A percentile compares a stretch with the other conserved stretches of the same genome.
Evolutionary conservation across 768 basidiomycete genomes (phyloP).

Genomic region (Dioszegia crocea): DNA sequence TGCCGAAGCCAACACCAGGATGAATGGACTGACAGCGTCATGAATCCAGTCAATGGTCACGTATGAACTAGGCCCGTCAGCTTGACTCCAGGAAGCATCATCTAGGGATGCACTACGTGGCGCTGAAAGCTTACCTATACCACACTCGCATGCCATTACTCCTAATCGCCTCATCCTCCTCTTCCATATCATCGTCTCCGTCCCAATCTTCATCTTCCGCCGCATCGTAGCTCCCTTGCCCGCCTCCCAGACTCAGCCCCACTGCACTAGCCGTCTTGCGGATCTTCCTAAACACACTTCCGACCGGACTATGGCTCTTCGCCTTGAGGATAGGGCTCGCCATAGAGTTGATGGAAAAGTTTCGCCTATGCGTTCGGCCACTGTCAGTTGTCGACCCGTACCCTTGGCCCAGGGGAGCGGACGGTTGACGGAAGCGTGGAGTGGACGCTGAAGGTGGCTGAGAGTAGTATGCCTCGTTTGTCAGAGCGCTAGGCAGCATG

Average conservation of each 20-base stretch:
- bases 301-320: conserved; percentile 18
- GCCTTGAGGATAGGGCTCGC: background rate
- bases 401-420: background rate
- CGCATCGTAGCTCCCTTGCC: conserved; percentile 24
- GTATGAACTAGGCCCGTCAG: conserved; percentile 54
- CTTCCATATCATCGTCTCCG: conserved; percentile 29
- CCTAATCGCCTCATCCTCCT: conserved; percentile 56
- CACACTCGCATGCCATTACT: conserved; percentile 67
- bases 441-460: conserved; percentile 31
- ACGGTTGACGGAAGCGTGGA: conserved; percentile 21
- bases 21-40: conserved; percentile 59
- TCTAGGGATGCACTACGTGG: no score
- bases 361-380: conserved; percentile 12
- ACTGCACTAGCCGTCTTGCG: conserved; percentile 35
- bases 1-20: background rate
- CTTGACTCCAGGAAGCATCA: no score
- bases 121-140: conserved; percentile 46
- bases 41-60: conserved; percentile 95
- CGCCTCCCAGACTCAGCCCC: conserved; percentile 27
- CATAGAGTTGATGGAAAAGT: conserved; percentile 14
- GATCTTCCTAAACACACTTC: conserved; percentile 23
- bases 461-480: conserved; percentile 38
- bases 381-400: conserved; percentile 7
- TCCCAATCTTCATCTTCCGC: conserved; percentile 17
- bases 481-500: conserved; percentile 28